Evolutionary conservation across 192 early-diverging fungal species (phyloP).

Genomic region (Phycomyces blakesleeanus): DNA sequence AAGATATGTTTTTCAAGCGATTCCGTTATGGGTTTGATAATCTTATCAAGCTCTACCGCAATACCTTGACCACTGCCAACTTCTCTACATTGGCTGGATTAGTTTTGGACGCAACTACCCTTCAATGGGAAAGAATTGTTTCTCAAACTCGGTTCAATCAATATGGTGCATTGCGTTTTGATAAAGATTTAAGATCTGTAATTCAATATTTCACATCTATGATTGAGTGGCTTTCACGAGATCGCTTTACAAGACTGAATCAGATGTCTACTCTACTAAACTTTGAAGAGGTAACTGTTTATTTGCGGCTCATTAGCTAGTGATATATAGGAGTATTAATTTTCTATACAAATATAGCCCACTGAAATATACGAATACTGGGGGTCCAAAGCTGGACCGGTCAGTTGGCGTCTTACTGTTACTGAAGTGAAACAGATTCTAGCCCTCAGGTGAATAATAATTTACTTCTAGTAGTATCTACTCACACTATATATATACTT

Average conservation of each 20-base stretch:
- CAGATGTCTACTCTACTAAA: conserved; percentile 84
- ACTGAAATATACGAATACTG: conserved; percentile 72
- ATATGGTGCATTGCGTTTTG: conserved; percentile 89
- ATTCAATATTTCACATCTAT: conserved; percentile 60
- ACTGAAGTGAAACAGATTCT: conserved; percentile 65
- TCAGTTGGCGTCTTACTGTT: conserved; percentile 69
- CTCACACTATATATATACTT: neutral
- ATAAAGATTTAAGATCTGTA: conserved; percentile 83
- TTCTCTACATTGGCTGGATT: conserved; percentile 58
- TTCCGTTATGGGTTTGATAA: conserved; percentile 68
- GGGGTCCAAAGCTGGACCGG: conserved; percentile 57
- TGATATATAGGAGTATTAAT: neutral
- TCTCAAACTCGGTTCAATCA: conserved; percentile 86
- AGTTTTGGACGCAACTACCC: conserved; percentile 66
- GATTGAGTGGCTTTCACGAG: conserved; percentile 60
- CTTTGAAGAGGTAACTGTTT: conserved; percentile 68
- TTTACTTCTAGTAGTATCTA: neutral
- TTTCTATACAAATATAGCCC: conserved; percentile 26
- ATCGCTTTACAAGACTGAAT: conserved; percentile 75
- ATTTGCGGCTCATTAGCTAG: too few species aligned
- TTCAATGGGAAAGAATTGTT: conserved; percentile 86
- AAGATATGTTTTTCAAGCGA: conserved; percentile 80
- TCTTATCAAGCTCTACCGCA: conserved; percentile 28
- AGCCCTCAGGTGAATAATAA: conserved; percentile 48
- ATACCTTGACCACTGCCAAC: conserved; percentile 66